phyloP scores from a whole-genome alignment of 1,139 yeast genomes.

The Geotrichum phurueaensis region DNA sequence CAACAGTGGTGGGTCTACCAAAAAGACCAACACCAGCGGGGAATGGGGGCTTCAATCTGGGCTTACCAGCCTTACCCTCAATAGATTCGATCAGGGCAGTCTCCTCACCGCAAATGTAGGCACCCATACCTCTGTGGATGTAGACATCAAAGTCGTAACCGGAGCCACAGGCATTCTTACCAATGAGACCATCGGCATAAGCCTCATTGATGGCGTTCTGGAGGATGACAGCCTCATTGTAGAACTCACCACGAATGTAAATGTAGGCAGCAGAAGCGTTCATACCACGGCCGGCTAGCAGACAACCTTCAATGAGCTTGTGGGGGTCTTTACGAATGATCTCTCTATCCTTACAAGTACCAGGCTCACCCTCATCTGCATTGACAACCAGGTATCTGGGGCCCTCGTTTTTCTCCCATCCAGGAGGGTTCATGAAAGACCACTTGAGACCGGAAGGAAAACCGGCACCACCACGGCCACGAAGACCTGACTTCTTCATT shows the following conservation, averaged over 20 bases:
- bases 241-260: slow-evolving; percentile 83
- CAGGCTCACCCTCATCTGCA: slow-evolving; percentile 94
- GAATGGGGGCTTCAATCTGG: slow-evolving; percentile 88
- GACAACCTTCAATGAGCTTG: slow-evolving; percentile 81
- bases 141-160: slow-evolving; percentile 78
- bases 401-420: slow-evolving; percentile 83
- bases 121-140: slow-evolving; percentile 88
- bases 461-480: slow-evolving; percentile 94
- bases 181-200: slow-evolving; percentile 69
- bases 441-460: slow-evolving; percentile 86
- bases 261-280: slow-evolving; percentile 89
- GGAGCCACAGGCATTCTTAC: slow-evolving; percentile 79
- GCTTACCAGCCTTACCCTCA: slow-evolving; percentile 90
- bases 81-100: slow-evolving; percentile 80
- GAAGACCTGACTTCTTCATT: slow-evolving; percentile 73
- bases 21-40: slow-evolving; percentile 90
- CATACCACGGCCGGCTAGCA: slow-evolving; percentile 84
- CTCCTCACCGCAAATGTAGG: slow-evolving; percentile 87
- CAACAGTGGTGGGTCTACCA: slow-evolving; percentile 85
- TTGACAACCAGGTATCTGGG: slow-evolving; percentile 82
- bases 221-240: slow-evolving; percentile 64
- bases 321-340: slow-evolving; percentile 87
- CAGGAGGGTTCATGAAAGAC: slow-evolving; percentile 93
- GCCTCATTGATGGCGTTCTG: slow-evolving; percentile 84
- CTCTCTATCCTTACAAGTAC: slow-evolving; percentile 87